Conservation (phyloP, 179 eudicot species). For the Silene vulgaris region DNA sequence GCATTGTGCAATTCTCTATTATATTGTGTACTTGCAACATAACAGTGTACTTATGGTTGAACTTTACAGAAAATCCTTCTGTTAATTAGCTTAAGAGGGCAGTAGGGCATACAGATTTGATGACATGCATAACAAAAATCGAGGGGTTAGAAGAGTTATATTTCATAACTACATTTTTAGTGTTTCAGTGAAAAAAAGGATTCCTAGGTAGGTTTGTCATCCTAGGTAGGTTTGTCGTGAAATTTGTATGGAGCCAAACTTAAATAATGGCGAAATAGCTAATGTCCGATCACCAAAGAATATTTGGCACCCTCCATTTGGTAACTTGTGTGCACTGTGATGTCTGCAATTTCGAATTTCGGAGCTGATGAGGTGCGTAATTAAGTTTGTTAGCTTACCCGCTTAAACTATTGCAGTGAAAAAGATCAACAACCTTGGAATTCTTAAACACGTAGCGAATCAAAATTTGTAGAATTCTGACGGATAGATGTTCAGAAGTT, state of each 20-base stretch:
- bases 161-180: not conserved
- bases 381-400: not conserved
- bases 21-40: not conserved
- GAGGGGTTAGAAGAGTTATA: not conserved
- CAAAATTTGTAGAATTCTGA: not conserved
- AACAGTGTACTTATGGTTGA: not conserved
- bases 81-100: not conserved
- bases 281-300: not conserved
- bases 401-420: not conserved
- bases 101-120: not conserved
- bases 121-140: not conserved
- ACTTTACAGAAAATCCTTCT: not conserved
- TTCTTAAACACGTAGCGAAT: not conserved
- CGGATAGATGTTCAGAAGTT: not conserved
- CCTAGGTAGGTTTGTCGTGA: not conserved
- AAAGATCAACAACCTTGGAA: not conserved
- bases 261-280: not conserved
- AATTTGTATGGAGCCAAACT: not conserved
- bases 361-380: constrained; percentile 1
- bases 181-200: not conserved
- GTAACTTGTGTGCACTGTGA: not conserved
- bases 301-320: not conserved
- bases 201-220: not conserved
- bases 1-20: not conserved
- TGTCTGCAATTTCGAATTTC: not conserved